Conservation (phyloP, 208 protist species). For the Wallacemonas sp. region DNA sequence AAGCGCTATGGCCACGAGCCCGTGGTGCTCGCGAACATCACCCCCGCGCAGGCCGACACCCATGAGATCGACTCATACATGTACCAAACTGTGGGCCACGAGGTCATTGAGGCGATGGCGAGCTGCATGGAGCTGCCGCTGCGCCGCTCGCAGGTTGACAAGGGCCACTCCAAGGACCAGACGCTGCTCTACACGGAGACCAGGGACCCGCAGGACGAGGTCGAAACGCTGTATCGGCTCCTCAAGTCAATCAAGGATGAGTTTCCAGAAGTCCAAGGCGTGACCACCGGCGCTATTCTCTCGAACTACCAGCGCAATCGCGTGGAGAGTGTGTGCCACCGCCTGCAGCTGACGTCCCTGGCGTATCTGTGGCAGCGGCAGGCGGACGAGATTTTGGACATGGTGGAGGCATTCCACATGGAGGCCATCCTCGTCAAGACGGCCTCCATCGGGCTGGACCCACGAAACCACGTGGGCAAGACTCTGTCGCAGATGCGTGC, state of each 20-base stretch:
- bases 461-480: slow-evolving; percentile 88
- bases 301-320: slow-evolving; percentile 98
- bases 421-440: slow-evolving; percentile 96
- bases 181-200: slow-evolving; percentile 82
- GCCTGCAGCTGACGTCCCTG: slow-evolving; percentile 93
- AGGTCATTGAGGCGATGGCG: slow-evolving; percentile 88
- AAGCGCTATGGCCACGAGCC: slow-evolving; percentile 96
- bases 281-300: slow-evolving; percentile 98
- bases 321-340: slow-evolving; percentile 96
- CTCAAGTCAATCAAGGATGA: slow-evolving; percentile 87
- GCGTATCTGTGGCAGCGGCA: slow-evolving; percentile 97
- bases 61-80: slow-evolving; percentile 98
- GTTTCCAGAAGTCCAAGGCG: slow-evolving; percentile 87
- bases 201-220: slow-evolving; percentile 92
- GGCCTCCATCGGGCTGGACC: slow-evolving; percentile 92
- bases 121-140: slow-evolving; percentile 94
- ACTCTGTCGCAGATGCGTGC: slow-evolving; percentile 75
- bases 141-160: slow-evolving; percentile 71
- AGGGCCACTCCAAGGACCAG: slow-evolving; percentile 70
- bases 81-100: slow-evolving; percentile 99
- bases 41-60: slow-evolving; percentile 26
- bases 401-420: slow-evolving; percentile 86
- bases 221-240: slow-evolving; percentile 96
- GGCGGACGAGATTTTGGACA: slow-evolving; percentile 93
- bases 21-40: slow-evolving; percentile 96